These are phyloP conservation scores for Saccharomycopsis javanensis DNA, from an alignment of 805 yeast genomes.

Conservation along the genomic window DNA sequence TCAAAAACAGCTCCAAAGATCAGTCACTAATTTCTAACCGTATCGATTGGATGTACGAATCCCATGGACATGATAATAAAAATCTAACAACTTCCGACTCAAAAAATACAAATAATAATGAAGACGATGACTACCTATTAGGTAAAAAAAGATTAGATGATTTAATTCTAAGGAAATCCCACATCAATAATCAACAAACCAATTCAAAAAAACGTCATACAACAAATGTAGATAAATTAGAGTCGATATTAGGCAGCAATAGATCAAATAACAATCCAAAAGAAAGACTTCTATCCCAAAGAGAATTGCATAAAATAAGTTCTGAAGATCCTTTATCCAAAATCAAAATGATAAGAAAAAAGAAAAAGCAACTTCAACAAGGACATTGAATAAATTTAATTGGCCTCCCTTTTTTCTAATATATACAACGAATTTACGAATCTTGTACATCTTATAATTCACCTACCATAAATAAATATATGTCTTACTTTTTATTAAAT, in stretches of 20 bases:
- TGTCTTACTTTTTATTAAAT: too few relatives aligned
- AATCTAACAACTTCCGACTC: slow-evolving; percentile 21
- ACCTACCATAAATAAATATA: too few relatives aligned
- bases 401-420: not conserved
- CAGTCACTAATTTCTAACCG: slow-evolving; percentile 30
- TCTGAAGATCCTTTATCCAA: slow-evolving; percentile 44
- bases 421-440: not conserved
- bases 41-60: slow-evolving; percentile 84
- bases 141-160: slow-evolving; percentile 42
- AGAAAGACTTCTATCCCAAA: slow-evolving; percentile 16
- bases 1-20: slow-evolving; percentile 32
- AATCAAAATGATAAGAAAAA: slow-evolving; percentile 24
- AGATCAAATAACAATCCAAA: slow-evolving; percentile 4
- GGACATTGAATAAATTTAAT: not conserved
- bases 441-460: too few relatives aligned
- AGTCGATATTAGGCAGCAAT: slow-evolving; percentile 24
- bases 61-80: too few relatives aligned
- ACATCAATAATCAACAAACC: slow-evolving; percentile 1
- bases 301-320: slow-evolving; percentile 22
- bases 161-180: slow-evolving; percentile 24
- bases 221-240: slow-evolving; percentile 21
- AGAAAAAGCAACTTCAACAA: not conserved
- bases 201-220: not conserved
- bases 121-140: slow-evolving; percentile 41
- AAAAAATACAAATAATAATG: slow-evolving; percentile 21